These are phyloP conservation scores for Glycine latifolia DNA, from an alignment of 306 rosid genomes.

Conservation along the genomic window DNA sequence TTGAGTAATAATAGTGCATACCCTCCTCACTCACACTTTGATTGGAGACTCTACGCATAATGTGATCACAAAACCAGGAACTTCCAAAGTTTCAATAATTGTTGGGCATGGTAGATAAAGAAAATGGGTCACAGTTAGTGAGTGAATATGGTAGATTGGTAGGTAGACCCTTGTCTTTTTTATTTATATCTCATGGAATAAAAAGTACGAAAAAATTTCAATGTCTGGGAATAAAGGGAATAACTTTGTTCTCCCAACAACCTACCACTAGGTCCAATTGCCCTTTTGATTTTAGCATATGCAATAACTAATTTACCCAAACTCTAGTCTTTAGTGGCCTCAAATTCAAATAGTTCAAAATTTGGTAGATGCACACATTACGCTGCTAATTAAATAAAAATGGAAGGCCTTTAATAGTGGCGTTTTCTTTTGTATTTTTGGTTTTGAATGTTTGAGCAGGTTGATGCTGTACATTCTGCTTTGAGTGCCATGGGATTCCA, in stretches of 20 bases:
- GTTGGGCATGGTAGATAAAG: constrained; percentile 20
- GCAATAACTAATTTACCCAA: constrained; percentile 12
- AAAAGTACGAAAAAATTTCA: constrained; percentile 3
- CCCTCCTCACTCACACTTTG: too few species aligned
- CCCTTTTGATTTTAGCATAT: constrained; percentile 9
- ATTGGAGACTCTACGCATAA: constrained; percentile 55
- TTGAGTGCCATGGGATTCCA: constrained; percentile 65
- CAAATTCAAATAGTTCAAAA: not conserved
- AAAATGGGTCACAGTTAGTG: constrained; percentile 29
- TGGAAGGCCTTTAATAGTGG: not conserved
- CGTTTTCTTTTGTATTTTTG: not conserved
- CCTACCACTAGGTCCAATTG: constrained; percentile 19
- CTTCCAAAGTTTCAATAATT: constrained; percentile 47
- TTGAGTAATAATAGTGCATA: too few species aligned
- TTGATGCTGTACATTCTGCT: constrained; percentile 89
- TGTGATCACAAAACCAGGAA: constrained; percentile 44
- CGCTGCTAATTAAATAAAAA: constrained; percentile 18
- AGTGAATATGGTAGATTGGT: constrained; percentile 15
- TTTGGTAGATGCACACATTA: not conserved
- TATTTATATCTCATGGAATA: constrained; percentile 35
- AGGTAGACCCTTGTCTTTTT: constrained; percentile 3
- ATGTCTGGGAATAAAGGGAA: not conserved
- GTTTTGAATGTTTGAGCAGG: constrained; percentile 55
- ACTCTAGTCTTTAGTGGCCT: not conserved
- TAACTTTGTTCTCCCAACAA: constrained; percentile 9